Evolutionary conservation across 441 rosid genomes (phyloP), one percentile per base, ranked within the genome.

Genomic region (Erodium moschatum): DNA sequence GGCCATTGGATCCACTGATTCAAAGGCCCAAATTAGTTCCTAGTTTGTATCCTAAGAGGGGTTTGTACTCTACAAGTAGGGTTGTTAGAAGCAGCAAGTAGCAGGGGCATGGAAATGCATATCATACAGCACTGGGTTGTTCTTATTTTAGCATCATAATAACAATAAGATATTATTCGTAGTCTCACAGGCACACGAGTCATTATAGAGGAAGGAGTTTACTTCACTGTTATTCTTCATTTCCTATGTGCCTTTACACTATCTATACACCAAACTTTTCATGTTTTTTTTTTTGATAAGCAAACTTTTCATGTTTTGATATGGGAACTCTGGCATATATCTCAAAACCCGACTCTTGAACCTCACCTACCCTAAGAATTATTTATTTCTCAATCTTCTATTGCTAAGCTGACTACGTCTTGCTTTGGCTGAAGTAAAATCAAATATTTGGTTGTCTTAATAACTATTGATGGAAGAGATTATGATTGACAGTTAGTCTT

Each of bases 391-490:
- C 7, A 50, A 5, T 50, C 12, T 15, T 50, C 58, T 50, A 50
- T 15, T 50, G 16, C 58, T 50, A 33, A 33, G 38, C 38, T 3
- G 38, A 33, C 38, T 33, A 33, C 38, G 6, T 33, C 38, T 50
- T 50, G 18, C 58, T 50, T 50, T n/a, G 19, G 18, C 6, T 13
- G 16, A 50, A 50, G 19, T 10, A 20, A 21, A 60, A 12, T 21
- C 20, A 24, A 8, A 21, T 20, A 20, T 20, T 10, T 60, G 29
- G 31, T 21, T 60, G 13, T 11, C 64, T 21, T 60, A 60, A 20
- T 60, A 11, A 20, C 21, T 15, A 58, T 3, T 20, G 33, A 60
- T 60, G n/a, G n/a, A 60, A 60, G 64, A 60, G 64, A 60, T 60
- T 24, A 21, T 60, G 64, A 11, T 60, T 60, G 63, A 21, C 63